Base-by-base conservation (phyloP, 2,329 filamentous ascomycete species). In the Aureobasidium sp. region DNA sequence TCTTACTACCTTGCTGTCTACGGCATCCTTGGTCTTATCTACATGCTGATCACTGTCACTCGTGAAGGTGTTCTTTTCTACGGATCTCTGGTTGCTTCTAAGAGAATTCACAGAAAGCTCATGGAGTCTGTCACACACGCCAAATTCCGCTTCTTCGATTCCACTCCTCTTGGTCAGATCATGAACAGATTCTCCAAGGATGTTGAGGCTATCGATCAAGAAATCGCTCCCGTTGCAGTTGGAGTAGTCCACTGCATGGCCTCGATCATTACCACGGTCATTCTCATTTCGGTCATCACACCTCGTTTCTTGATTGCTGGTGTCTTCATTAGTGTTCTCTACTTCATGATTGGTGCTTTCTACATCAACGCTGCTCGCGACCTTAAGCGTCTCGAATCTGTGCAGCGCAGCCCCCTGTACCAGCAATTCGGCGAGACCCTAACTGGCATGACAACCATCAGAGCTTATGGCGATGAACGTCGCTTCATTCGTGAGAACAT, bases 121-220 rank as follows among this genome's bases (percentile, higher is more conserved):
- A 88, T 99, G 73, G 81, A 84, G 31, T 82, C 88, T 1, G 86
- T 99, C 27, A 88, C 90, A 15, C 86, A 92, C 67, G 94, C 94
- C 34, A 93, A 91, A 72, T 97, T 99, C 80, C 91, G 90, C 72
- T 99, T 99, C 78, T 99, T 99, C 70, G 94, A 99, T 71, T 89
- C 93, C 1, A 99, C 94, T 0, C 94, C 94, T 2, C 83, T 97
- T 0, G 94, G 94, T 14, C 93, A 97, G 75, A 82, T 99, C 70
- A 97, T 97, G 87, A 99, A 99, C 75, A 86, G 94, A 22, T 99
- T 99, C 77, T 97, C 93, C 73, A 97, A 97, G 75, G 94, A 99
- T 73, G 84, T 99, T 15, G 92, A 99, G 73, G 87, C 91, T 12
- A 83, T 99, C 22, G 94, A 99, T 68, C 94, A 99, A 73, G 94